Conservation (phyloP, 2,329 filamentous ascomycete genomes). For the Colletotrichum sidae region DNA sequence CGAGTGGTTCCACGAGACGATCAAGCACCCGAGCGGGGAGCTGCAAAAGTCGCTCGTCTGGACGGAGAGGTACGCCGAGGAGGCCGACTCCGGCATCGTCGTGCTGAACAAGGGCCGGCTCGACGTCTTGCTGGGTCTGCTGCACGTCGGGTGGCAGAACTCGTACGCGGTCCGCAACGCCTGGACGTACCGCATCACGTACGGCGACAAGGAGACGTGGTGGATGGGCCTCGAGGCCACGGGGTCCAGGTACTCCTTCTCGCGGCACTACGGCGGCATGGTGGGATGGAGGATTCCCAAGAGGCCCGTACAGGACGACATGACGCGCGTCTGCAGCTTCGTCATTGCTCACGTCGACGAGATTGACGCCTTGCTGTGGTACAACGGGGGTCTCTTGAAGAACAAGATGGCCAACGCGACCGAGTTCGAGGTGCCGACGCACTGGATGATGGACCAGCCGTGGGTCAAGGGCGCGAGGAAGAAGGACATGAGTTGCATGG, state of each 20-base stretch:
- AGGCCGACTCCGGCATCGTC: conserved; percentile 55
- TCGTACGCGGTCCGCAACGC: conserved; percentile 51
- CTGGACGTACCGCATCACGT: conserved; percentile 53
- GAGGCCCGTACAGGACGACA: conserved; percentile 4
- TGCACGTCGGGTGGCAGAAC: conserved; percentile 60
- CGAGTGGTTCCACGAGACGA: conserved; percentile 52
- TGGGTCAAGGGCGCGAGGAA: conserved; percentile 50
- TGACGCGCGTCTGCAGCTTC: conserved; percentile 51
- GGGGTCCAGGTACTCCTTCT: conserved; percentile 52
- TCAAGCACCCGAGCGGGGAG: conserved; percentile 48
- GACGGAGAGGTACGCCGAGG: conserved; percentile 54
- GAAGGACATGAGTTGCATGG: conserved; percentile 53
- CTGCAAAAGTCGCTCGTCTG: conserved; percentile 51
- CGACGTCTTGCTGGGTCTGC: conserved; percentile 50
- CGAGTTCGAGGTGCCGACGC: conserved; percentile 49
- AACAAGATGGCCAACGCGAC: conserved; percentile 48
- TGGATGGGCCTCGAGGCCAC: conserved; percentile 58
- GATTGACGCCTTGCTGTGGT: conserved; percentile 52
- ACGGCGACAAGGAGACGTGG: conserved; percentile 60
- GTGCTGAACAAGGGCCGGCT: conserved; percentile 54
- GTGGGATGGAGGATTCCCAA: conserved; percentile 47
- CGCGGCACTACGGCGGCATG: conserved; percentile 54
- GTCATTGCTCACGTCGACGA: conserved; percentile 57
- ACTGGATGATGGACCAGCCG: conserved; percentile 54
- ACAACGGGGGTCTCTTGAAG: conserved; percentile 56